phyloP scores from a whole-genome alignment of 179 eudicot species.

The Drosera spatulata region DNA sequence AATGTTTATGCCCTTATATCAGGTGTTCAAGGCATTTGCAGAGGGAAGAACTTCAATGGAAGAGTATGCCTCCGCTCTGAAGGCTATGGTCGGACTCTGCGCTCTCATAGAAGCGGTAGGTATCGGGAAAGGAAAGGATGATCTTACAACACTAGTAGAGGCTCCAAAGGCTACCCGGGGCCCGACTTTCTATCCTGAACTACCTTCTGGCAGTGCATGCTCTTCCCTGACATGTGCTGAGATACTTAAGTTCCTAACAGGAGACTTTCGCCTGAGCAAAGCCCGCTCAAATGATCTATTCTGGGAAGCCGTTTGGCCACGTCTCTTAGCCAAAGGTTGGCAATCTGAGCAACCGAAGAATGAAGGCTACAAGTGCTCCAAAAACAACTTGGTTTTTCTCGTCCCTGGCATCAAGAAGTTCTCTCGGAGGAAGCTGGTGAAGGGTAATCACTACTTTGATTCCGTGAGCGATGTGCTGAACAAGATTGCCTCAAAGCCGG shows the following conservation, averaged over 20 bases:
- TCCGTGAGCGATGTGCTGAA: slow-evolving; percentile 51
- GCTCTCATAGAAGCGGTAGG: slow-evolving; percentile 58
- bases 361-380: slow-evolving; percentile 30
- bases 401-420: slow-evolving; percentile 64
- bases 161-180: slow-evolving; percentile 23
- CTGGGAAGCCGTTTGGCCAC: slow-evolving; percentile 97
- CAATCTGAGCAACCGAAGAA: slow-evolving; percentile 44
- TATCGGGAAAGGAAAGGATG: slow-evolving; percentile 51
- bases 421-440: slow-evolving; percentile 47
- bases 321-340: slow-evolving; percentile 61
- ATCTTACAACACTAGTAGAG: slow-evolving; percentile 49
- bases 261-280: slow-evolving; percentile 67
- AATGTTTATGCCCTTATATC: not conserved
- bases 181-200: slow-evolving; percentile 20
- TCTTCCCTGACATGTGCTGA: slow-evolving; percentile 50
- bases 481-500: slow-evolving; percentile 53
- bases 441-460: slow-evolving; percentile 60
- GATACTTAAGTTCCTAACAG: slow-evolving; percentile 53
- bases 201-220: slow-evolving; percentile 53
- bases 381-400: slow-evolving; percentile 56
- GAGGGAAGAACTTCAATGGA: slow-evolving; percentile 39
- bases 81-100: slow-evolving; percentile 41
- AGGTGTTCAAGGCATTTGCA: slow-evolving; percentile 49
- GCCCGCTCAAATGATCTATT: slow-evolving; percentile 65
- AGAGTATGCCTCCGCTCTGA: slow-evolving; percentile 41